Conservation (phyloP, 305 asterid genomes). For the Solanum hybrid region DNA sequence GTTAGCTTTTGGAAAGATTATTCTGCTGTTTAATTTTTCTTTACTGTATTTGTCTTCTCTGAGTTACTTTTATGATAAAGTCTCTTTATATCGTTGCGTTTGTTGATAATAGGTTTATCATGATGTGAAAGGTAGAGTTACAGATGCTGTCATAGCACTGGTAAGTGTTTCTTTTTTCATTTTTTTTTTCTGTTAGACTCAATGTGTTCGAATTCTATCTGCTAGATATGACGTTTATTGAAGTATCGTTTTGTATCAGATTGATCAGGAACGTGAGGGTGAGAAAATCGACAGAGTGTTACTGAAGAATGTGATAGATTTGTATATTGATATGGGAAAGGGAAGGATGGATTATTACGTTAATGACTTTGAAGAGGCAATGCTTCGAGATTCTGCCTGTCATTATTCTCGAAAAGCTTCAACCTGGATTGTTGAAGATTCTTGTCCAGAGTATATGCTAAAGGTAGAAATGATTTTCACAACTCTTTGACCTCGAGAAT, state of each 20-base stretch:
- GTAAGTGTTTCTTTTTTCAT: slow-evolving; percentile 10
- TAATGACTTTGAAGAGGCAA: slow-evolving; percentile 34
- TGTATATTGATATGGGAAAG: slow-evolving; percentile 40
- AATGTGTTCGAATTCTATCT: neutral
- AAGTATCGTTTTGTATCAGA: slow-evolving; percentile 20
- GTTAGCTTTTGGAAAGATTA: slow-evolving; percentile 13
- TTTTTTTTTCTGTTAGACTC: neutral
- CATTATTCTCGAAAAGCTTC: slow-evolving; percentile 57
- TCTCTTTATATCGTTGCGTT: neutral
- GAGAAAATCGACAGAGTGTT: slow-evolving; percentile 38
- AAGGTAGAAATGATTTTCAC: slow-evolving; percentile 22
- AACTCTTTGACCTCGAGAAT: neutral
- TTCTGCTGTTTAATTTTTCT: neutral
- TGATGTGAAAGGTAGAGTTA: slow-evolving; percentile 28
- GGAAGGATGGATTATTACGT: slow-evolving; percentile 27
- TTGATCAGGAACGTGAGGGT: slow-evolving; percentile 46
- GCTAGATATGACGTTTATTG: neutral
- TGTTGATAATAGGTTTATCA: slow-evolving; percentile 24
- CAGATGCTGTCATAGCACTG: slow-evolving; percentile 31
- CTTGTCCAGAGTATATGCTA: slow-evolving; percentile 54
- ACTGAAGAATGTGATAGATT: slow-evolving; percentile 29
- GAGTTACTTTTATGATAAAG: neutral
- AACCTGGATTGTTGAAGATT: slow-evolving; percentile 40
- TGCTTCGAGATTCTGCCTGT: slow-evolving; percentile 33
- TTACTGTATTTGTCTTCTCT: neutral